phyloP scores from a whole-genome alignment of 2,329 filamentous ascomycete species.

The Fusarium sp. region DNA sequence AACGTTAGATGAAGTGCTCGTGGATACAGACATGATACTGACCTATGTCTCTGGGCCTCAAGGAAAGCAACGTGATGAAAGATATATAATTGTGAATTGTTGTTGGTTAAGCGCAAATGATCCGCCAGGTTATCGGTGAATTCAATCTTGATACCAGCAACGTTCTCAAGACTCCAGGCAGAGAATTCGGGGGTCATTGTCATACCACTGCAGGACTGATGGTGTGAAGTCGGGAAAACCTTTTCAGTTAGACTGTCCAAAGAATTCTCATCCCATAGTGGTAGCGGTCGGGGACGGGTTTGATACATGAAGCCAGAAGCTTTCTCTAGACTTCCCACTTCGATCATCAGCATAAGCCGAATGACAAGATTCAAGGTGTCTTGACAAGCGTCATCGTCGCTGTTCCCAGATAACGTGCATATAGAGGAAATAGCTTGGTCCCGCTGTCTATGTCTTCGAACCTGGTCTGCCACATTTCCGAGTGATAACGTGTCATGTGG shows the following conservation, averaged over 20 bases:
- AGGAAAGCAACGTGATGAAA: rapidly evolving
- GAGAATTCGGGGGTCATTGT: rapidly evolving
- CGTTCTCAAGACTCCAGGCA: neutral
- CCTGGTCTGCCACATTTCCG: rapidly evolving
- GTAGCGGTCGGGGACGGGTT: rapidly evolving
- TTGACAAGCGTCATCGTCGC: rapidly evolving
- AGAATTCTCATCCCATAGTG: rapidly evolving
- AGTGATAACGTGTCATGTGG: rapidly evolving
- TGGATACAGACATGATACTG: rapidly evolving
- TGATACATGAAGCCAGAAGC: neutral
- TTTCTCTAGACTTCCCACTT: neutral
- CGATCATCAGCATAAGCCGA: neutral
- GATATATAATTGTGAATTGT: rapidly evolving
- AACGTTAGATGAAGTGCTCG: neutral
- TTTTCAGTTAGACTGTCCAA: rapidly evolving
- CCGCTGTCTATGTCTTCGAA: rapidly evolving
- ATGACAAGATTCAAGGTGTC: rapidly evolving
- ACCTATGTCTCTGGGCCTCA: rapidly evolving
- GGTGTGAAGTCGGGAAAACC: rapidly evolving
- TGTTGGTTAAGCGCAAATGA: rapidly evolving
- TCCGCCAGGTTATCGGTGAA: rapidly evolving
- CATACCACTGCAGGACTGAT: rapidly evolving
- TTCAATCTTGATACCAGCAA: neutral
- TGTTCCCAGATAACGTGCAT: neutral
- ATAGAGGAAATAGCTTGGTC: rapidly evolving